Base-by-base conservation (phyloP, 768 basidiomycete genomes). In the Amanita rubescens region DNA sequence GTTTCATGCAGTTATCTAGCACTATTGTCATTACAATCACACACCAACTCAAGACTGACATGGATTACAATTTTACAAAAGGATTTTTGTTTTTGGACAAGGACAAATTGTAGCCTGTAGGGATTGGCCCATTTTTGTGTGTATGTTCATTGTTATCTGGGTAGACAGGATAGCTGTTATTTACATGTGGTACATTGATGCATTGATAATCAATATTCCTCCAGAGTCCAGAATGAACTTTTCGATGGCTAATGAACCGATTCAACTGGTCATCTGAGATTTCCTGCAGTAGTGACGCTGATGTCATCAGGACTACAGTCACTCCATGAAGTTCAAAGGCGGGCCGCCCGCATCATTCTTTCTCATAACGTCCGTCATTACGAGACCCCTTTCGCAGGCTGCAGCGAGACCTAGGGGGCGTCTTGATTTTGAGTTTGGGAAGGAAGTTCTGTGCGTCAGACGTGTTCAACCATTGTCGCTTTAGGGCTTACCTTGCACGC, bases 21-120 rank as follows among this genome's bases (percentile, higher is more conserved):
- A 79, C 85, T 0, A 84, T 90, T 17, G 83, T 93, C 17, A 78
- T 94, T 34, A 90, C 88, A 8, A 91, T 93, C 53, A 90, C 91
- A 3, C 90, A 91, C 69, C 73, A 87, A 12, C 71, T 90, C 19
- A 81, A 81, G 63, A 90, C 87, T 0, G 80, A 90, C 52, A 81
- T 90, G 56, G 83, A 90, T 65, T 81, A 89, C 65, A 80, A n/a
- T n/a, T n/a, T n/a, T n/a, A n/a, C n/a, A n/a, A 84, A 67, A 73
- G 83, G 12, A 72, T 93, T 60, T 68, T 90, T 59, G 85, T 91
- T n/a, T n/a, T 67, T 90, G 19, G 84, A 82, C 50, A 74, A 77
- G 90, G 90, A 2, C 73, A 77, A 53, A 74, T 94, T n/a, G n/a
- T n/a, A n/a, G n/a, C n/a, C n/a, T n/a, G 83, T 63, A 74, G 75